Percentiles rank a stretch among this genome's conserved stretches.
Evolutionary conservation across 352 stramenopile genomes (phyloP).

Genomic region (Phytopythium sindhum): DNA sequence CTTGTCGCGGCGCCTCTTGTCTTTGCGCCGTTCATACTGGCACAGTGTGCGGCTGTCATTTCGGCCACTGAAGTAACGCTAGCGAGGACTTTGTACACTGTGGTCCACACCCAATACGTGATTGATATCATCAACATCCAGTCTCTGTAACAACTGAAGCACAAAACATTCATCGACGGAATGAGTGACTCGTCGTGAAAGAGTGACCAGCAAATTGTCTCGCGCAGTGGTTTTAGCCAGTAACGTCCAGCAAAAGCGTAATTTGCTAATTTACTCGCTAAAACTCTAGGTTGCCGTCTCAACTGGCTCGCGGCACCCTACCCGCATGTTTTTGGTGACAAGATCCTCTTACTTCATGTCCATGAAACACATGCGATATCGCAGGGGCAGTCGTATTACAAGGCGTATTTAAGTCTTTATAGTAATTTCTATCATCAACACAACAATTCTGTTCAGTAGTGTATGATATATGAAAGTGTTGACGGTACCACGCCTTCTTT

Average conservation of each 20-base stretch:
- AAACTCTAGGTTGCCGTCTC: not conserved
- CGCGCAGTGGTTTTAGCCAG: slow-evolving; percentile 6
- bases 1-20: not conserved
- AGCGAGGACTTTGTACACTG: not conserved
- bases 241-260: too few relatives aligned
- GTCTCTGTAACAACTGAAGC: too few relatives aligned
- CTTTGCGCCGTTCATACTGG: not conserved
- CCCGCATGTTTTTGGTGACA: slow-evolving; percentile 1
- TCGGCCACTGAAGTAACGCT: too few relatives aligned
- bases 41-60: not conserved
- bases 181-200: not conserved
- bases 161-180: not conserved
- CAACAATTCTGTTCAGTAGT: not conserved
- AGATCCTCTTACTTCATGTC: not conserved
- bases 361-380: not conserved
- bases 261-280: slow-evolving; percentile 10
- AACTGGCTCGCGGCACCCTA: slow-evolving; percentile 35
- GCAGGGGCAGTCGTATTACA: not conserved
- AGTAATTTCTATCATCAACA: not conserved
- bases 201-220: not conserved
- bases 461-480: not conserved
- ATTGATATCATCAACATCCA: too few relatives aligned
- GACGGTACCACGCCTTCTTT: not conserved
- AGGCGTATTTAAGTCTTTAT: not conserved
- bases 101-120: not conserved